Evolutionary conservation across 2,329 filamentous ascomycete species (phyloP).

Genomic region (Alternaria consortialis): DNA sequence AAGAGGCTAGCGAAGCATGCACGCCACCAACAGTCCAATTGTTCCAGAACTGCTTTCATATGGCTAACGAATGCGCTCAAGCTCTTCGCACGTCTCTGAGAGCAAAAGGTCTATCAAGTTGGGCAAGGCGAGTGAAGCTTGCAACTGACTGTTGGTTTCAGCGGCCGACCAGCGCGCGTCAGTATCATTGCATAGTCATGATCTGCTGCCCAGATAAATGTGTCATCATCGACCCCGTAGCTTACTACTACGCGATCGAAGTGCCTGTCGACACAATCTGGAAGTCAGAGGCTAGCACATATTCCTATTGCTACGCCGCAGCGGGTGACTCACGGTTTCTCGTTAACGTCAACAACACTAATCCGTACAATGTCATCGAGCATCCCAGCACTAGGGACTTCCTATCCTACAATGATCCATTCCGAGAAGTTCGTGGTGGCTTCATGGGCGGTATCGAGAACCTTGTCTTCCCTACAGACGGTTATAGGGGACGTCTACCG

Average conservation of each 20-base stretch:
- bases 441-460: not conserved
- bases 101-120: not conserved
- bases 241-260: not conserved
- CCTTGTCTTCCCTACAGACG: not conserved
- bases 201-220: not conserved
- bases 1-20: not conserved
- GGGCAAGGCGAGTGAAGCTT: not conserved
- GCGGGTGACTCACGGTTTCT: not conserved
- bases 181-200: slow-evolving; percentile 5
- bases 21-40: not conserved
- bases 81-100: not conserved
- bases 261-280: not conserved
- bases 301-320: not conserved
- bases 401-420: not conserved
- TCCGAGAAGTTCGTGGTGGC: not conserved
- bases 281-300: not conserved
- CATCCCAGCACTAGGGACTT: not conserved
- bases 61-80: not conserved
- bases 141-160: slow-evolving; percentile 3
- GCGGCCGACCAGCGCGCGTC: not conserved
- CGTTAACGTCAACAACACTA: not conserved
- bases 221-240: slow-evolving; percentile 4
- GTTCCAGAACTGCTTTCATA: not conserved
- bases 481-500: not conserved
- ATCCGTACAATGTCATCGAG: not conserved